phyloP scores from a whole-genome alignment of 305 asterid species.

The Withania somnifera region DNA sequence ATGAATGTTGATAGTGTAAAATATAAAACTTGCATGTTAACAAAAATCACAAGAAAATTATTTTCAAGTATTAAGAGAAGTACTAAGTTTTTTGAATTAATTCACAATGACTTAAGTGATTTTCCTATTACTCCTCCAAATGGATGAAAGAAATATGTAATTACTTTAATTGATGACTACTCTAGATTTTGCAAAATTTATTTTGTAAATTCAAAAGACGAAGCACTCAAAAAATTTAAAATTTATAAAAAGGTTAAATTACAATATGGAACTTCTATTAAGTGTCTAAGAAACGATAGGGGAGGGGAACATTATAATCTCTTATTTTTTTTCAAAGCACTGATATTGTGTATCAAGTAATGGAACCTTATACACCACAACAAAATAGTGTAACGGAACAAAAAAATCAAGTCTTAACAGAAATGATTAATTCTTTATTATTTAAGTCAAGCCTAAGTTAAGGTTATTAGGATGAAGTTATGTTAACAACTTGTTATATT shows the following conservation, averaged over 20 bases:
- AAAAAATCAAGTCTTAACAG: neutral
- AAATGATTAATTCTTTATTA: constrained; percentile 2
- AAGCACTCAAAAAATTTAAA: neutral
- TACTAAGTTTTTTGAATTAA: neutral
- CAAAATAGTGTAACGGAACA: neutral
- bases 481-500: neutral
- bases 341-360: neutral
- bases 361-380: neutral
- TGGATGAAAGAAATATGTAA: too few relatives aligned
- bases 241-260: too few relatives aligned
- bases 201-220: neutral
- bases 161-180: too few relatives aligned
- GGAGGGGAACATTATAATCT: neutral
- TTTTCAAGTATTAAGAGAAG: neutral
- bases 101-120: neutral
- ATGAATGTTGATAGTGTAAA: too few relatives aligned
- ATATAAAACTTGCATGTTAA: neutral
- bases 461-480: neutral
- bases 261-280: too few relatives aligned
- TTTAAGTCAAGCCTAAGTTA: neutral
- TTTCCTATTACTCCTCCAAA: too few relatives aligned
- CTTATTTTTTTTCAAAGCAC: neutral
- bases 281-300: neutral
- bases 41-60: too few relatives aligned
- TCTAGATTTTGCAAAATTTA: neutral